A percentile compares a stretch with the other conserved stretches of the same genome.
phyloP scores from a whole-genome alignment of 768 basidiomycete genomes.

The Tricholoma furcatifolium region DNA sequence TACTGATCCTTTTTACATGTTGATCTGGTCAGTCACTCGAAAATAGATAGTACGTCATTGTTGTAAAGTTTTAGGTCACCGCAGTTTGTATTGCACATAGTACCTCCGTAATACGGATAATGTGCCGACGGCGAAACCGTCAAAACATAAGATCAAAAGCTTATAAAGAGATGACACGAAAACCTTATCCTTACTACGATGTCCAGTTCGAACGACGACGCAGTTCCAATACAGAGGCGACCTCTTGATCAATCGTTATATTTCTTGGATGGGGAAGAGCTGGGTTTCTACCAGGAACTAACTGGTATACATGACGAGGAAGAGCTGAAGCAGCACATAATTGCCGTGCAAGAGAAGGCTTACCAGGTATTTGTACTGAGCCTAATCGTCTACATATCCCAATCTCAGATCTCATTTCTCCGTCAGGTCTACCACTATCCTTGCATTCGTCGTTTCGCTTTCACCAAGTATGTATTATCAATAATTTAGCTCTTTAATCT shows the following conservation, averaged over 20 bases:
- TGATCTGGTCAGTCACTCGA: constrained; percentile 26
- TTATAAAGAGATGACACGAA: no score
- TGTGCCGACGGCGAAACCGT: no score
- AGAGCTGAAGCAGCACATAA: constrained; percentile 39
- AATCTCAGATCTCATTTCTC: background rate
- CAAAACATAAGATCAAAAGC: no score
- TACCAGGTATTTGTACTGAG: constrained; percentile 6
- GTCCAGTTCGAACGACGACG: background rate
- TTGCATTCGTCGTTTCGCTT: constrained; percentile 36
- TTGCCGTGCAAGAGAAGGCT: constrained; percentile 36
- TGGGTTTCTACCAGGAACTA: constrained; percentile 32
- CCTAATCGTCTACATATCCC: no score
- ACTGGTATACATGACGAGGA: constrained; percentile 37
- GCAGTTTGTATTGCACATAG: no score
- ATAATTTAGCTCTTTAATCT: background rate
- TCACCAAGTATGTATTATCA: constrained; percentile 26
- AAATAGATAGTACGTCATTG: constrained; percentile 8
- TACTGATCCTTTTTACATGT: constrained; percentile 6
- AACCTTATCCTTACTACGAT: no score
- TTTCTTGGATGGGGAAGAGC: constrained; percentile 25
- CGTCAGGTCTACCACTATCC: constrained; percentile 37
- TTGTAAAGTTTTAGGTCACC: background rate
- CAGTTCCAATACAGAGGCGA: background rate
- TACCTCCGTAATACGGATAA: no score
- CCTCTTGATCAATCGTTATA: constrained; percentile 25